These are phyloP conservation scores for Stylosanthes scabra DNA, from an alignment of 331 rosid species.

Conservation along the genomic window DNA sequence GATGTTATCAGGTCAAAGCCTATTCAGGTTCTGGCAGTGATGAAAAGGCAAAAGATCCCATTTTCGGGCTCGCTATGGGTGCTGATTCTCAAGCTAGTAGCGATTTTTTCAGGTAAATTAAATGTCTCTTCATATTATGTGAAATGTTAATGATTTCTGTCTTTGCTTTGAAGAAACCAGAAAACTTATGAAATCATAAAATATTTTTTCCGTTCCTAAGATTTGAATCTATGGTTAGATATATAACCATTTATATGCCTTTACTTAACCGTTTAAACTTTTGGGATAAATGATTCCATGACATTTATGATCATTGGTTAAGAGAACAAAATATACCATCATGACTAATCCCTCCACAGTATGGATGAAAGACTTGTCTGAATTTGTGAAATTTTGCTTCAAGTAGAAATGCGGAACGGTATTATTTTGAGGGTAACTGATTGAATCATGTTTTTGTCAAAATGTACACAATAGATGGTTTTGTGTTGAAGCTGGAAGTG, in stretches of 20 bases:
- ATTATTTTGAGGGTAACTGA: conserved; percentile 59
- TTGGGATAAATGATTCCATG: no score
- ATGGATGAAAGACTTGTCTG: background rate
- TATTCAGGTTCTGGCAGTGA: conserved; percentile 58
- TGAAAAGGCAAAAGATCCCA: conserved; percentile 92
- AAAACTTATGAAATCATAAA: background rate
- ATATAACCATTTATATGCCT: no score
- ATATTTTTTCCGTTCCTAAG: no score
- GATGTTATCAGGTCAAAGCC: conserved; percentile 66
- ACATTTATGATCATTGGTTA: no score
- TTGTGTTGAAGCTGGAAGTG: conserved; percentile 83
- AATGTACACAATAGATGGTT: conserved; percentile 88
- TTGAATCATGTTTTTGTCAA: conserved; percentile 53
- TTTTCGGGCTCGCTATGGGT: conserved; percentile 87
- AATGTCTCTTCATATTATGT: background rate
- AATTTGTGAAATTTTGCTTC: conserved; percentile 22
- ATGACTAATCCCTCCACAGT: no score
- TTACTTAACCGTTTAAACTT: no score
- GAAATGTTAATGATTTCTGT: conserved; percentile 15
- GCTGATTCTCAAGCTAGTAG: conserved; percentile 66
- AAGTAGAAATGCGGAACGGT: conserved; percentile 45
- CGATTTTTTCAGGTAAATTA: conserved; percentile 70
- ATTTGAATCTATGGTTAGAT: no score
- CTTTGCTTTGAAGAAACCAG: conserved; percentile 3
- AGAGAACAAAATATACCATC: no score